phyloP scores from a whole-genome alignment of 2,329 filamentous ascomycete genomes.

The Colletotrichum melonis region DNA sequence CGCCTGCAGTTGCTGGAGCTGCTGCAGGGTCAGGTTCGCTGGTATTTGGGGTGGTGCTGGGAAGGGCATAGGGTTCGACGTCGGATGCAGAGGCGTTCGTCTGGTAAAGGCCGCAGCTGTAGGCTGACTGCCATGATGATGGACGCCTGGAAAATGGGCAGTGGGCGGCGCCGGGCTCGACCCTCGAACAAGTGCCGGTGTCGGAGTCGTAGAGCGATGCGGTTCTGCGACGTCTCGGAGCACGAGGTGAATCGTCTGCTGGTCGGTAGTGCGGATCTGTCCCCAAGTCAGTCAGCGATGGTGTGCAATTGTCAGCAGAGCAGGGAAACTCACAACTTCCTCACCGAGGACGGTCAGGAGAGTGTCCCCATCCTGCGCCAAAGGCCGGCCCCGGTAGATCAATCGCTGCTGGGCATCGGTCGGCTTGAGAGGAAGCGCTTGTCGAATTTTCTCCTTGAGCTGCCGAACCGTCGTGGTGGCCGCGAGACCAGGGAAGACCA shows the following conservation, averaged over 20 bases:
- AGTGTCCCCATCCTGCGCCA: slow-evolving; percentile 65
- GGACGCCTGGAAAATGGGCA: slow-evolving; percentile 25
- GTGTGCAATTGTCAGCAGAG: slow-evolving; percentile 7
- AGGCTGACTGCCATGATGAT: slow-evolving; percentile 43
- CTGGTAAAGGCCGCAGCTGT: slow-evolving; percentile 42
- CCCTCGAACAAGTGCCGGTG: slow-evolving; percentile 38
- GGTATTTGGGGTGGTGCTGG: slow-evolving; percentile 45
- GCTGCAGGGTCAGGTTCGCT: slow-evolving; percentile 35
- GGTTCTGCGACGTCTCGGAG: slow-evolving; percentile 53
- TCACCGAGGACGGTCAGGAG: slow-evolving; percentile 68
- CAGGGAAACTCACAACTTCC: slow-evolving; percentile 57
- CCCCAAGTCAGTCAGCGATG: slow-evolving; percentile 30
- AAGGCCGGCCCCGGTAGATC: slow-evolving; percentile 69
- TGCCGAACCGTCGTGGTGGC: slow-evolving; percentile 65
- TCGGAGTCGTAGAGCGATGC: slow-evolving; percentile 39
- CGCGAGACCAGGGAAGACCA: slow-evolving; percentile 61
- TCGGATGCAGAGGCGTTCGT: slow-evolving; percentile 43
- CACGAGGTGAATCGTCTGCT: slow-evolving; percentile 66
- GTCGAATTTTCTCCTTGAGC: slow-evolving; percentile 69
- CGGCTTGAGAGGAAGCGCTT: slow-evolving; percentile 61
- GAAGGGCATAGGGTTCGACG: slow-evolving; percentile 41
- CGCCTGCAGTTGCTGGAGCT: slow-evolving; percentile 38
- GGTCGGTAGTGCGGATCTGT: slow-evolving; percentile 42
- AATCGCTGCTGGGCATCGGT: slow-evolving; percentile 67
- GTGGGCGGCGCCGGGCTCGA: slow-evolving; percentile 40